Evolutionary conservation across 768 basidiomycete species (phyloP), one percentile per base, ranked within the genome.

Genomic region (Lepiota brunneoincarnata): DNA sequence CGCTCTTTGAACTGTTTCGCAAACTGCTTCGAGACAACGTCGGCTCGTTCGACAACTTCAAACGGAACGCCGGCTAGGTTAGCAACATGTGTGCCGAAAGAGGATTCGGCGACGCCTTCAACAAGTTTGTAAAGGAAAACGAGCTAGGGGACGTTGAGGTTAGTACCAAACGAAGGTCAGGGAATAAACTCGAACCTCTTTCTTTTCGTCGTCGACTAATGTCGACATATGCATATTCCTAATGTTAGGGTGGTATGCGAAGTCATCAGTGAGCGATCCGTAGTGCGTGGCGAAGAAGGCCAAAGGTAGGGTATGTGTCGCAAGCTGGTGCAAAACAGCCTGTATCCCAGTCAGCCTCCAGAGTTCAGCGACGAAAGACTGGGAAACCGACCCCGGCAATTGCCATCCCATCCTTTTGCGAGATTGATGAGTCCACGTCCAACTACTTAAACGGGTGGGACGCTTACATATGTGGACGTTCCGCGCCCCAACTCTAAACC

Each of bases 221-320:
- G 96, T 98, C 17, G 88, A 80, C 97, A 99, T 98, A 69, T 97
- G 86, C 88, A 96, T 96, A 51, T 87, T 91, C 52, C 91, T 78
- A 60, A 98, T 90, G 63, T 95, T 97, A 1, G 91, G 89, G 64
- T 95, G 92, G 61, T 93, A 92, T 2, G 81, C 80, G 66, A 89
- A 98, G 66, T 98, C 96, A 61, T 97, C 92, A 6, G 96, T 97
- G 39, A 98, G 76, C 1, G 93, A 91, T 2, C 93, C 93, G 61
- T 98, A 99, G 69, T 99, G 97, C 0, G 97, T 99, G 34, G 97
- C 96, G 63, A 99, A 99, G 76, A 98, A 97, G 1, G 91, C 88
- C 23, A 98, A 72, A 10, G 95, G 87, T 4, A 97, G 74, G 0
- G 92, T 94, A 62, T 92, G 91, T 0, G 95, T 97, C 1, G 97